phyloP scores from a whole-genome alignment of 345 rosid genomes.

The Brassica cretica region DNA sequence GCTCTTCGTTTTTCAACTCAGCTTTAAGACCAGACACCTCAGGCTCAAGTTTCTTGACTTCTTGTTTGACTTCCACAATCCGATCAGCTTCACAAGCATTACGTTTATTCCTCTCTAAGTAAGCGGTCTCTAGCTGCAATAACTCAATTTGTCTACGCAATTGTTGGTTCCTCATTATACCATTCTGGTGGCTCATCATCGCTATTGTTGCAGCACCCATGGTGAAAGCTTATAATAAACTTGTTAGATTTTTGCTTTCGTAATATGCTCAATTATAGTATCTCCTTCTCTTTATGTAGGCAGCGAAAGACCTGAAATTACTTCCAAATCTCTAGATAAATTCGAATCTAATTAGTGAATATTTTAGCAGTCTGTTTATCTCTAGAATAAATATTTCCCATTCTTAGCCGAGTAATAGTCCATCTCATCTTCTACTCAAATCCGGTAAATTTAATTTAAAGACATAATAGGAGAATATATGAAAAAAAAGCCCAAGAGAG shows the following conservation, averaged over 20 bases:
- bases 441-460: not conserved
- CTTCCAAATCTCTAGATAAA: not conserved
- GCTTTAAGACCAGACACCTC: not conserved
- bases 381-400: slow-evolving; percentile 8
- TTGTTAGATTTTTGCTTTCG: not conserved
- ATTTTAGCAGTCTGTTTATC: not conserved
- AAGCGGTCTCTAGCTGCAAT: not conserved
- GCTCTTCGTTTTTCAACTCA: not conserved
- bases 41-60: not conserved
- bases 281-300: not conserved
- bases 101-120: not conserved
- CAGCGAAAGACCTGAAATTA: not conserved
- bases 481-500: not conserved
- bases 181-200: not conserved
- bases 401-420: not conserved
- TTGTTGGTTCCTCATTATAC: not conserved
- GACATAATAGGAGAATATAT: not conserved
- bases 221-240: not conserved
- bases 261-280: not conserved
- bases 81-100: not conserved
- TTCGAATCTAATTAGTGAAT: not conserved
- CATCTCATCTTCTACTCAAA: not conserved
- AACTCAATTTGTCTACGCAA: not conserved
- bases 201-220: not conserved
- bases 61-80: not conserved